A percentile compares a stretch with the other conserved stretches of the same genome.
Conservation (phyloP, 768 basidiomycete species). For the Plicaturopsis crispa region DNA sequence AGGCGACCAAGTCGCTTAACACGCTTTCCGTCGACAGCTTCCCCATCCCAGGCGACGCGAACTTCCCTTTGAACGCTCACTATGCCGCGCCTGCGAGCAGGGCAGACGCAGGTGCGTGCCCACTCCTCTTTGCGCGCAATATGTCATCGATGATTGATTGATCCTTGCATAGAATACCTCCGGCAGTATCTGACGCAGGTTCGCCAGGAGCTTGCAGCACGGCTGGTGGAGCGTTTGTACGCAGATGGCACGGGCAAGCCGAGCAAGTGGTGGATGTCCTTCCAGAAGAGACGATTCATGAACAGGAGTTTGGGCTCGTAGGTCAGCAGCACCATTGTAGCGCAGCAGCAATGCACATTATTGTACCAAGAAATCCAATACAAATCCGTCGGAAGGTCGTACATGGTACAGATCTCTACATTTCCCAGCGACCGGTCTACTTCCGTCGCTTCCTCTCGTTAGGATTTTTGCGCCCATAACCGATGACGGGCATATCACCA, state of each 20-base stretch:
- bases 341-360: not conserved
- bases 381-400: too few species aligned
- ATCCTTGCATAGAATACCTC: constrained; percentile 58
- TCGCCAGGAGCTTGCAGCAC: constrained; percentile 83
- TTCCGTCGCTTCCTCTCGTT: constrained; percentile 42
- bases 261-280: constrained; percentile 99
- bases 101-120: constrained; percentile 66
- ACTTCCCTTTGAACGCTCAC: constrained; percentile 87
- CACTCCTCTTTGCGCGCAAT: not conserved
- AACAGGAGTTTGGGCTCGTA: constrained; percentile 77
- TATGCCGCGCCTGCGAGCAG: constrained; percentile 76
- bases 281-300: constrained; percentile 97
- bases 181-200: constrained; percentile 89
- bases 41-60: constrained; percentile 91
- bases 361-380: too few species aligned
- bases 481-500: constrained; percentile 75
- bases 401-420: not conserved
- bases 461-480: constrained; percentile 83
- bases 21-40: constrained; percentile 93
- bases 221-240: constrained; percentile 84
- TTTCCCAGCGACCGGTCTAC: not conserved
- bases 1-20: constrained; percentile 82
- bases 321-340: too few species aligned
- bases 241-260: constrained; percentile 91
- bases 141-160: constrained; percentile 6